Base-by-base conservation (phyloP, 1,139 yeast genomes). In the Yamadazyma atlantica region DNA sequence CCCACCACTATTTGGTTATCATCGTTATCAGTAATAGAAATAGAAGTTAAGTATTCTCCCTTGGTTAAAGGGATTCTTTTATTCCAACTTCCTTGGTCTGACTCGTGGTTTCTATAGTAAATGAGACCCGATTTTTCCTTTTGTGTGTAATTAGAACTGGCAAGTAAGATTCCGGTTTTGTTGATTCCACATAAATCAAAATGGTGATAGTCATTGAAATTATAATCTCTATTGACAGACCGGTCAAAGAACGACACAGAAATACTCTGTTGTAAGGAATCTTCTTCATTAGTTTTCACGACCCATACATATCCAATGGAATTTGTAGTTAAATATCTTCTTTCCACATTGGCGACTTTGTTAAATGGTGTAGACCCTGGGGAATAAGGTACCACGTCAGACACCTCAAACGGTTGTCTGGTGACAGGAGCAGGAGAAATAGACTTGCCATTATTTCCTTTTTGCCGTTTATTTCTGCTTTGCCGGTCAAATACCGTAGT, bases 281-380 rank as follows among this genome's bases (percentile, higher is more conserved):
- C 34, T 11, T 34, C 41, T 15, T 39, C 36, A 32, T 45, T 42
- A 19, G 45, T 29, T 44, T 75, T 74, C 14, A 87, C 95, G 0
- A 86, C 71, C 82, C 96, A 86, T 0, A 82, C 83, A 54, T 86
- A 86, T 0, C 97, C 97, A 28, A 82, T 64, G 6, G 85, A 70
- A 51, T 87, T 88, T 75, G 92, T 85, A 24, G 88, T 80, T 37
- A 92, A 64, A 54, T 89, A 90, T 41, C 96, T 71, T 58, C 95
- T 77, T 41, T 62, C 64, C 1, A 64, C 45, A 33, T 45, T 40
- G 10, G 46, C 46, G 11, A 44, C 44, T 32, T 45, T 49, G 27
- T 63, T 66, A 81, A 94, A 92, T 0, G 96, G 96, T 0, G 97
- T 89, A 3, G 85, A 78, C 1, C 97, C 97, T 1, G 89, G 87